phyloP scores from a whole-genome alignment of 495 filamentous ascomycete genomes.

The Hamigera avellanea region DNA sequence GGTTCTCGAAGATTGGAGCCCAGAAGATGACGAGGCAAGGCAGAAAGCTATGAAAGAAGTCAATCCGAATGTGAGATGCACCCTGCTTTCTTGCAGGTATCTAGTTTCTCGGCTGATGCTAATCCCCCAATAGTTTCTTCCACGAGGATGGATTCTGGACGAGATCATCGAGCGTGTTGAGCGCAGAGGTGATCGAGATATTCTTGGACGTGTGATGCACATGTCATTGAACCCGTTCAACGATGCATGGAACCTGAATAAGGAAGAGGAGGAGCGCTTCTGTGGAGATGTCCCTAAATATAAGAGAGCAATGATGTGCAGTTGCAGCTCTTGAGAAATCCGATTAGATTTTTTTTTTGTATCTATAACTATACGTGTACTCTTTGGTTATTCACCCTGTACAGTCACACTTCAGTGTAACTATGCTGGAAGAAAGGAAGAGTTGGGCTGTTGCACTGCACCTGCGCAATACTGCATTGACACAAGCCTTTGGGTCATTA shows the following conservation, averaged over 20 bases:
- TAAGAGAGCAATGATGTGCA: constrained; percentile 79
- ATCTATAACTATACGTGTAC: too few species aligned
- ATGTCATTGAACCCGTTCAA: constrained; percentile 76
- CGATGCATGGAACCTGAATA: constrained; percentile 61
- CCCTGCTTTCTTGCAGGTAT: not conserved
- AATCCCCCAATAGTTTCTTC: constrained; percentile 47
- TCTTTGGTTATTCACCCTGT: too few species aligned
- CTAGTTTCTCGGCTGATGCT: not conserved
- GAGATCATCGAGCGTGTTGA: constrained; percentile 85
- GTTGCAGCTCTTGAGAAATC: constrained; percentile 55
- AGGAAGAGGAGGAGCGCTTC: constrained; percentile 68
- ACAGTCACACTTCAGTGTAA: too few species aligned
- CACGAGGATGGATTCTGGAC: constrained; percentile 83
- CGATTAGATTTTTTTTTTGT: too few species aligned
- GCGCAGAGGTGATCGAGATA: constrained; percentile 65
- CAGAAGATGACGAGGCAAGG: constrained; percentile 46
- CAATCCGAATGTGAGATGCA: constrained; percentile 59
- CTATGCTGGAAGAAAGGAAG: too few species aligned
- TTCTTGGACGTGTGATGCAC: constrained; percentile 63
- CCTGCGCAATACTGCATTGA: too few species aligned
- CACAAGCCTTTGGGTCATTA: too few species aligned
- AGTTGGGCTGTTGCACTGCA: too few species aligned
- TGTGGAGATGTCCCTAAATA: constrained; percentile 75
- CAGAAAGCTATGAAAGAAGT: constrained; percentile 63
- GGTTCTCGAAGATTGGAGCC: constrained; percentile 59